Conservation (phyloP, 2,329 filamentous ascomycete species). For the Calonectria fujianensis region DNA sequence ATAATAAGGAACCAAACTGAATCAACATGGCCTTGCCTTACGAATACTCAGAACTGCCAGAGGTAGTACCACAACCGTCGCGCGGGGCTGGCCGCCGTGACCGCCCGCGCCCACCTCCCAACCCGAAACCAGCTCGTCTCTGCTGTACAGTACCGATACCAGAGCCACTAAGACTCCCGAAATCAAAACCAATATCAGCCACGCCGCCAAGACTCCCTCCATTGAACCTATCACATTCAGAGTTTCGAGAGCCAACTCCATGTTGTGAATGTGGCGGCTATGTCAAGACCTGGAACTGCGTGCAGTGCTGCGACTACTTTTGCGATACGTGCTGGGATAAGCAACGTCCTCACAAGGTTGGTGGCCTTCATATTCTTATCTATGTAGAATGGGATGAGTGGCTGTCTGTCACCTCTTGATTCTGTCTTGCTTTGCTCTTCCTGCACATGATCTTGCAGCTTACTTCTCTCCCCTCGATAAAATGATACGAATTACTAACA, state of each 20-base stretch:
- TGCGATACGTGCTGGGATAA: constrained; percentile 6
- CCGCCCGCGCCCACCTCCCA: neutral
- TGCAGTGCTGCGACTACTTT: constrained; percentile 17
- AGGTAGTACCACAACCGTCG: neutral
- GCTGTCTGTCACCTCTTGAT: neutral
- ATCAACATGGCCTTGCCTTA: neutral
- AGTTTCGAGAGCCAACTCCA: neutral
- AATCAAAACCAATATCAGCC: neutral
- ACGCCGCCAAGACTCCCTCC: neutral
- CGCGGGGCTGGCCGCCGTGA: neutral
- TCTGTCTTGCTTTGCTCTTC: neutral
- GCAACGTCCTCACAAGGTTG: constrained; percentile 12
- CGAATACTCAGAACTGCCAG: constrained; percentile 4
- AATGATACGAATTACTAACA: neutral
- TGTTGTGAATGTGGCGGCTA: constrained; percentile 6
- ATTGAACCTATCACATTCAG: neutral
- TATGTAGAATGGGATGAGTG: neutral
- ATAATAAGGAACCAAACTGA: neutral
- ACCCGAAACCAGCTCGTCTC: neutral
- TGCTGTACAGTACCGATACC: neutral
- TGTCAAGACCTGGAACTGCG: constrained; percentile 13
- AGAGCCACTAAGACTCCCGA: neutral
- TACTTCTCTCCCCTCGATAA: neutral
- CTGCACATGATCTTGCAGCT: neutral
- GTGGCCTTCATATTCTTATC: neutral